These are phyloP conservation scores for Areca catechu DNA, from an alignment of 176 grass and related monocot species.

Conservation along the genomic window DNA sequence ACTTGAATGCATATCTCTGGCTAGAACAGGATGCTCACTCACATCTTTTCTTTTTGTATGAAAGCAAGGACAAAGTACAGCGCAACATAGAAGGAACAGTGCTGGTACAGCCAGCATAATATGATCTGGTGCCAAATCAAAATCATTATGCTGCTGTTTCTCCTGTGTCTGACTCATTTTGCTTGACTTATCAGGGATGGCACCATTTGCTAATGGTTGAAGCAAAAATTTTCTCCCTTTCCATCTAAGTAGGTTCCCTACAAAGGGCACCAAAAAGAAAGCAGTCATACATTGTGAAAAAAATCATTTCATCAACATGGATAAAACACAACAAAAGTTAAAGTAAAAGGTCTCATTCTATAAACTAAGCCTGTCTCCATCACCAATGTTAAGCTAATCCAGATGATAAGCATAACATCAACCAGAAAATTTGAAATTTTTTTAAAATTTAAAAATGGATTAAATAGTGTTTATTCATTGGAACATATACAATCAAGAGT, in stretches of 20 bases:
- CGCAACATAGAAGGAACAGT: constrained; percentile 72
- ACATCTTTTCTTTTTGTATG: constrained; percentile 53
- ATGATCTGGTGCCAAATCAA: constrained; percentile 50
- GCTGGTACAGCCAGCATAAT: constrained; percentile 62
- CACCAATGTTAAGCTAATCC: no score
- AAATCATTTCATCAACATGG: no score
- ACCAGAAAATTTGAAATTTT: no score
- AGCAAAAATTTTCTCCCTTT: constrained; percentile 59
- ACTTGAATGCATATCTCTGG: constrained; percentile 41
- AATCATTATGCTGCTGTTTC: constrained; percentile 28
- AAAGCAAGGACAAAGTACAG: constrained; percentile 86
- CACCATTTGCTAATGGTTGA: constrained; percentile 21
- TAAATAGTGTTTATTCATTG: no score
- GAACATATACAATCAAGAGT: no score
- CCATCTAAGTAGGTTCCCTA: constrained; percentile 32
- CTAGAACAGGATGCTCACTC: constrained; percentile 35
- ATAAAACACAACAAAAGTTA: no score
- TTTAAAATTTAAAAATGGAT: no score
- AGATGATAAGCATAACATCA: no score
- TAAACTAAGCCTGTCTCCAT: no score
- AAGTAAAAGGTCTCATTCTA: no score
- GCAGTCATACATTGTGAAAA: no score
- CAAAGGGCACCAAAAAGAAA: neutral
- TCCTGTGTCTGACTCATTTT: constrained; percentile 17
- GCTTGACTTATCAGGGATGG: constrained; percentile 34